Evolutionary conservation across 441 rosid genomes (phyloP).

Genomic region (Hura crepitans): DNA sequence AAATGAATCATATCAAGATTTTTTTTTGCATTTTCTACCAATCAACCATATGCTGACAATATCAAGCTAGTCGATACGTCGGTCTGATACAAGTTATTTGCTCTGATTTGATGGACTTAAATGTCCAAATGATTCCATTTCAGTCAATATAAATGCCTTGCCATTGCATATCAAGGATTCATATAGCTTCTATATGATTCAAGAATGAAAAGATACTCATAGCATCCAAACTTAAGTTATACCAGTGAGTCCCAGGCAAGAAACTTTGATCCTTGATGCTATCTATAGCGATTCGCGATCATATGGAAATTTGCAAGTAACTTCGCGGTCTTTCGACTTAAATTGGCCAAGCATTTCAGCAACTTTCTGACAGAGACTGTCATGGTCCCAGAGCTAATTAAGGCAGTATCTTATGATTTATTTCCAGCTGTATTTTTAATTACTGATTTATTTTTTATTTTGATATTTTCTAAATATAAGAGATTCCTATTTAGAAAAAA

Average conservation of each 20-base stretch:
- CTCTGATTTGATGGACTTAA: neutral
- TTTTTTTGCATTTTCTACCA: neutral
- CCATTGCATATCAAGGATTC: neutral
- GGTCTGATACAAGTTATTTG: neutral
- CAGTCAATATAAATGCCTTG: neutral
- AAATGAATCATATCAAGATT: neutral
- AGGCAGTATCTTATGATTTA: too few species aligned
- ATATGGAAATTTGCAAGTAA: constrained; percentile 66
- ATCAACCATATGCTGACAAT: neutral
- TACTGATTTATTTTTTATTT: too few species aligned
- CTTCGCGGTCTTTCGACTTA: constrained; percentile 59
- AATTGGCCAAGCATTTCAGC: constrained; percentile 69
- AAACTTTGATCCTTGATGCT: neutral
- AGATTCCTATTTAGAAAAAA: too few species aligned
- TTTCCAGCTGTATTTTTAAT: too few species aligned
- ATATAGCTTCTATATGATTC: neutral
- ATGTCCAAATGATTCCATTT: neutral
- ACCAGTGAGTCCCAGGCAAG: neutral
- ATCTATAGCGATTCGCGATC: constrained; percentile 25
- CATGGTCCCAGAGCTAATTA: too few species aligned
- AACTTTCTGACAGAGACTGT: constrained; percentile 73
- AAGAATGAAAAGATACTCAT: neutral
- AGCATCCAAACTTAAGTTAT: neutral
- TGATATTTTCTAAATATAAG: too few species aligned
- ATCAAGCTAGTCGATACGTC: neutral